phyloP scores from a whole-genome alignment of 2,329 filamentous ascomycete species.

The Colletotrichum cordylinicola region DNA sequence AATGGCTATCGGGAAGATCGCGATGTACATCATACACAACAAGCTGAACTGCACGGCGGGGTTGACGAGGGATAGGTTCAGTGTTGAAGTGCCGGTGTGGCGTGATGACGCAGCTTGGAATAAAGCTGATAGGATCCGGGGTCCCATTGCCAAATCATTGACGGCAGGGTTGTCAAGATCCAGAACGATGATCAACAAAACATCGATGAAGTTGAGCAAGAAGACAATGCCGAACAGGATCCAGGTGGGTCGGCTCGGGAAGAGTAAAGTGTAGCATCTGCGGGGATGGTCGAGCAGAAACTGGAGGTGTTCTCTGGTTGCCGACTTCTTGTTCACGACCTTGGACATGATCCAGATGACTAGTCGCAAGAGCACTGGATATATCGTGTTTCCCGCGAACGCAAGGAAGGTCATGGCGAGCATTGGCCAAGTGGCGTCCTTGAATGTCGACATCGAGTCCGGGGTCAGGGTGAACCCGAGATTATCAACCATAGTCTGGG shows the following conservation, averaged over 20 bases:
- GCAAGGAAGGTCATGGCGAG: conserved; percentile 54
- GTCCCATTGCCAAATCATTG: conserved; percentile 45
- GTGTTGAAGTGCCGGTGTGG: conserved; percentile 55
- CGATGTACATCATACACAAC: conserved; percentile 71
- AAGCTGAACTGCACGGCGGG: conserved; percentile 64
- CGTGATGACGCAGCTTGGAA: conserved; percentile 61
- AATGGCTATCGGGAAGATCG: conserved; percentile 65
- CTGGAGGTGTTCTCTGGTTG: conserved; percentile 48
- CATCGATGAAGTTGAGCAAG: conserved; percentile 58
- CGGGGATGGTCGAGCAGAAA: conserved; percentile 69
- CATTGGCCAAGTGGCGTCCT: conserved; percentile 46
- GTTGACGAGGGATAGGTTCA: conserved; percentile 53
- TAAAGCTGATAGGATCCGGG: conserved; percentile 59
- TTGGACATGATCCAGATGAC: conserved; percentile 63
- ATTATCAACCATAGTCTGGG: conserved; percentile 58
- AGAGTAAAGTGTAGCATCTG: conserved; percentile 67
- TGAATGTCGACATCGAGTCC: conserved; percentile 58
- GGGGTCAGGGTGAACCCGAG: conserved; percentile 61
- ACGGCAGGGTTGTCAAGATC: conserved; percentile 59
- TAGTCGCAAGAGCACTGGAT: conserved; percentile 63
- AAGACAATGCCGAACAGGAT: conserved; percentile 57
- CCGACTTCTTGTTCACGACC: conserved; percentile 41
- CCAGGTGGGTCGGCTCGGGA: conserved; percentile 66
- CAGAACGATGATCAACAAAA: conserved; percentile 57
- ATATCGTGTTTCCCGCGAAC: conserved; percentile 60